Base-by-base conservation (phyloP, 1,284 basidiomycete species). In the Earliella scabrosa region DNA sequence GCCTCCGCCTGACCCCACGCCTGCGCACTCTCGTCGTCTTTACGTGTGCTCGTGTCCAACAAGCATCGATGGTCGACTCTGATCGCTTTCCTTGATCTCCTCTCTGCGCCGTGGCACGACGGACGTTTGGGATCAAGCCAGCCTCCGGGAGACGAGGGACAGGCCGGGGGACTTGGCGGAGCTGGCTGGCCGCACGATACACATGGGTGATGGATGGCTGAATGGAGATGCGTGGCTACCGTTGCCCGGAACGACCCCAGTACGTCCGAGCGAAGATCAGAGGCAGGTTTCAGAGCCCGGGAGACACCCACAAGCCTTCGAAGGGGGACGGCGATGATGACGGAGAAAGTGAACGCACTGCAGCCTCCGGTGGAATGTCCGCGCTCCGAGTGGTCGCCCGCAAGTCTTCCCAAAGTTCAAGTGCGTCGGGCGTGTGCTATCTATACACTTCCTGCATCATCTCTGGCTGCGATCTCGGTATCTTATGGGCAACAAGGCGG, bases 31-130 rank as follows among this genome's bases (percentile, higher is more conserved):
- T 7, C 32, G 16, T 18, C 32, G 32, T 20, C 31, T 49, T 47
- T 41, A 49, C 52, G 55, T 52, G 51, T 51, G n/a, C 41, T 46
- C 38, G 20, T 45, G 40, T 38, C 20, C 34, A 36, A 23, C 2
- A 11, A 16, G 23, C 34, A 36, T 35, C 16, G 26, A 44, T 44
- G 24, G 41, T 3, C 45, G 29, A n/a, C 45, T 34, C 45, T n/a
- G 39, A 26, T 41, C 39, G 29, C 13, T 31, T 13, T 6, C 29
- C 29, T 13, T 13, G 29, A 31, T 6, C 29, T n/a, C 35, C 8
- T 31, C 29, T 31, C 6, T 31, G 29, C 29, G 29, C 29, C 7
- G 29, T 31, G 13, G 29, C 29, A 31, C 13, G 29, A 31, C 29
- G n/a, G n/a, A 40, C 39, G 7, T 11, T 21, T 23, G 4, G 8